phyloP scores from a whole-genome alignment of 1,284 basidiomycete genomes.

The Pseudozyma thailandica region DNA sequence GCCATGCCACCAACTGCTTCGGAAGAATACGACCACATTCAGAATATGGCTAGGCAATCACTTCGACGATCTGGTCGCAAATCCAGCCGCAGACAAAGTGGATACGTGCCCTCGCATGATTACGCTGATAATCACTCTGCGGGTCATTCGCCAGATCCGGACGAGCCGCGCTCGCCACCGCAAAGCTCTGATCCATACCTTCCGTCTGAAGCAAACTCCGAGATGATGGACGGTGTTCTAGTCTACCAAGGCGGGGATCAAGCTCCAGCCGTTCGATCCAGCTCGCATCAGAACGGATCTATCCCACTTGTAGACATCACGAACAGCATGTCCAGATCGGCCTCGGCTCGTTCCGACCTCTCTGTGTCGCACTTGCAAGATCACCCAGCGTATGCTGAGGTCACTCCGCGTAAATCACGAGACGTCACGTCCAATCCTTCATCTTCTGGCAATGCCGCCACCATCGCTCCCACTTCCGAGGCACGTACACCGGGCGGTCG shows the following conservation, averaged over 20 bases:
- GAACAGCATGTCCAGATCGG: constrained; percentile 1
- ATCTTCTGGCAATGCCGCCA: not conserved
- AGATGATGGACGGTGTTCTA: constrained; percentile 32
- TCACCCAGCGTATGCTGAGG: not conserved
- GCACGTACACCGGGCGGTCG: constrained; percentile 30
- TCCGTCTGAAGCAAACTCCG: constrained; percentile 36
- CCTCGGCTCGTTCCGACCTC: not conserved
- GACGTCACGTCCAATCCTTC: not conserved
- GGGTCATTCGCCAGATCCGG: not conserved
- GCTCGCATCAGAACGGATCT: not conserved
- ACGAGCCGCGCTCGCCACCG: not conserved
- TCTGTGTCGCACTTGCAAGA: not conserved
- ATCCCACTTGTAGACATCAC: constrained; percentile 30
- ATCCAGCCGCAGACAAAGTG: constrained; percentile 46
- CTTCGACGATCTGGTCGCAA: constrained; percentile 35
- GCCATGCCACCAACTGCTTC: not conserved
- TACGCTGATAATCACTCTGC: not conserved
- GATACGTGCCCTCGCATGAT: constrained; percentile 18
- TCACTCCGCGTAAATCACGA: constrained; percentile 21
- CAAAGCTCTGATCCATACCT: constrained; percentile 30
- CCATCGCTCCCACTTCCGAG: not conserved
- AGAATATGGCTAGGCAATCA: constrained; percentile 2
- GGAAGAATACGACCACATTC: not conserved
- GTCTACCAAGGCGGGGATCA: constrained; percentile 12
- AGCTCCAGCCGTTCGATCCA: not conserved